Evolutionary conservation across 805 yeast species (phyloP).

Genomic region (Saccharomycopsis malanga): DNA sequence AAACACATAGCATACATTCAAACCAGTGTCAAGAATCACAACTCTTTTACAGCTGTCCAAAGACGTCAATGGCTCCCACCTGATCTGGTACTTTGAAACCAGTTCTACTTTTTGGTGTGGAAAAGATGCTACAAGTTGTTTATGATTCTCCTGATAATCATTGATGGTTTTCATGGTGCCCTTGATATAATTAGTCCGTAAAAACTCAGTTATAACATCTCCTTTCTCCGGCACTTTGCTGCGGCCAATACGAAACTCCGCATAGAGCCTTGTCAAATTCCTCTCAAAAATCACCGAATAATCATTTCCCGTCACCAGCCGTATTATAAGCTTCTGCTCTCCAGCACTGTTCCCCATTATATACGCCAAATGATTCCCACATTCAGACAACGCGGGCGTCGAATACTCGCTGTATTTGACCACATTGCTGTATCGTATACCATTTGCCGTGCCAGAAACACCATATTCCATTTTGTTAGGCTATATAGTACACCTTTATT

Average conservation of each 20-base stretch:
- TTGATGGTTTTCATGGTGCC: conserved; percentile 6
- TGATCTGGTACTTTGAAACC: neutral
- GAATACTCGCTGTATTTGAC: neutral
- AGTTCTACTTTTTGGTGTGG: too few relatives aligned
- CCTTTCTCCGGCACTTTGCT: neutral
- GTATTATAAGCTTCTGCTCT: conserved; percentile 7
- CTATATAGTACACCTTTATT: too few relatives aligned
- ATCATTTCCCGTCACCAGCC: conserved; percentile 1
- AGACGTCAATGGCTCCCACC: neutral
- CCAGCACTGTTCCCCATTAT: neutral
- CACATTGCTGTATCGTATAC: conserved; percentile 2
- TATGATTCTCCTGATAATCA: neutral
- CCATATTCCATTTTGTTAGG: too few relatives aligned
- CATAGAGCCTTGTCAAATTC: conserved; percentile 4
- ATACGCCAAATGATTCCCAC: conserved; percentile 17
- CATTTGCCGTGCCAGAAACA: too few relatives aligned
- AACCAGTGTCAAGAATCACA: neutral
- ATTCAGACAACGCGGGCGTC: conserved; percentile 9
- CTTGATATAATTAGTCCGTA: conserved; percentile 5
- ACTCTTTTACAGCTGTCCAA: neutral
- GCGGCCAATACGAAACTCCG: neutral
- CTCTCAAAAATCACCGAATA: conserved; percentile 6
- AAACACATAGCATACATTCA: conserved; percentile 1
- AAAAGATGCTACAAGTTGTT: neutral
- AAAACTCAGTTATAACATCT: conserved; percentile 3